These are phyloP conservation scores for Boehmeria nivea DNA, from an alignment of 306 rosid genomes.

Conservation along the genomic window DNA sequence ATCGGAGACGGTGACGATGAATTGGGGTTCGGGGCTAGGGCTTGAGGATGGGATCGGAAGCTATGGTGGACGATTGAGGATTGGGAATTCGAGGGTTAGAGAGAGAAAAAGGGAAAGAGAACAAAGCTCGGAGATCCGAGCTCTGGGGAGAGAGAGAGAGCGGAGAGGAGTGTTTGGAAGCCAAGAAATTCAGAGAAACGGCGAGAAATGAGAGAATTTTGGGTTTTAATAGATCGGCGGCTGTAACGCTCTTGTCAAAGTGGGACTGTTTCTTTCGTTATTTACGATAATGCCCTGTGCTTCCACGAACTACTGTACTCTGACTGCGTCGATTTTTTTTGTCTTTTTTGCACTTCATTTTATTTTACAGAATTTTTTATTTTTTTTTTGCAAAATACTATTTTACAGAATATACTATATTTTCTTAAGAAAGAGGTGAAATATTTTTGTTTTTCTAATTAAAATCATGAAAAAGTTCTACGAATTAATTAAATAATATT, in stretches of 20 bases:
- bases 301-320: too few relatives aligned
- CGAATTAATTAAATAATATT: too few relatives aligned
- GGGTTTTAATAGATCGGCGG: not conserved
- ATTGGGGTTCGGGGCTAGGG: constrained; percentile 22
- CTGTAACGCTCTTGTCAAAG: not conserved
- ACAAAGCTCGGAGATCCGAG: constrained; percentile 16
- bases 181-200: not conserved
- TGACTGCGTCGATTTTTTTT: not conserved
- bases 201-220: not conserved
- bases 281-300: constrained; percentile 16
- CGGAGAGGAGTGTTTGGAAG: not conserved
- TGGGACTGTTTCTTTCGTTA: constrained; percentile 2
- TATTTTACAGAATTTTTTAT: too few relatives aligned
- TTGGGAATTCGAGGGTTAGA: not conserved
- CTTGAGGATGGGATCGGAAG: not conserved
- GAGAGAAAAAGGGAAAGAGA: not conserved
- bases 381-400: too few relatives aligned
- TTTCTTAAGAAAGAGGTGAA: too few relatives aligned
- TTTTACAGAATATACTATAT: too few relatives aligned
- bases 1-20: constrained; percentile 23
- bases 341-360: not conserved
- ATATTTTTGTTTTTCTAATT: too few relatives aligned
- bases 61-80: constrained; percentile 2
- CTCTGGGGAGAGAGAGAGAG: constrained; percentile 1
- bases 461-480: too few relatives aligned